phyloP scores from a whole-genome alignment of 768 basidiomycete species.

The Sarcodon aspratus region DNA sequence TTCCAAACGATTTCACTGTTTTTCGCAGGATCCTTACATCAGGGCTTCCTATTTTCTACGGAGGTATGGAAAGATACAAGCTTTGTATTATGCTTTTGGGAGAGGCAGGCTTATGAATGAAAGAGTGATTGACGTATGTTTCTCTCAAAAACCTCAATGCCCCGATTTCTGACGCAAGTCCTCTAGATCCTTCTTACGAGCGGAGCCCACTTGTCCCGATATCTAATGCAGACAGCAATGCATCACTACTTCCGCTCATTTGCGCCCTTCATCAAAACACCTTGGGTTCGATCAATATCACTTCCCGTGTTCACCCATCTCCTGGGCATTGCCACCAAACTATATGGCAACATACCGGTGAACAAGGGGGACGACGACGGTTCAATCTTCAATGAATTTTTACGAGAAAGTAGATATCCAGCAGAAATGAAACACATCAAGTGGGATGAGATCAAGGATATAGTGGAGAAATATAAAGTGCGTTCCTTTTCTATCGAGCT shows the following conservation, averaged over 20 bases:
- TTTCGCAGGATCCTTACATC: slow-evolving; percentile 66
- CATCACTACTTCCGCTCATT: slow-evolving; percentile 72
- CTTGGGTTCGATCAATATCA: slow-evolving; percentile 60
- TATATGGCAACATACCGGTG: slow-evolving; percentile 55
- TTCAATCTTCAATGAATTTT: slow-evolving; percentile 45
- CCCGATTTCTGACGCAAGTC: not conserved
- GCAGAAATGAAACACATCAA: slow-evolving; percentile 42
- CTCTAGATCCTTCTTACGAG: slow-evolving; percentile 59
- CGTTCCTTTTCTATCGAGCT: slow-evolving; percentile 13
- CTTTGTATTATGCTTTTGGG: slow-evolving; percentile 66
- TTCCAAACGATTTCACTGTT: slow-evolving; percentile 45
- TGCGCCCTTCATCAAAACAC: slow-evolving; percentile 62
- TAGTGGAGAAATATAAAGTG: slow-evolving; percentile 64
- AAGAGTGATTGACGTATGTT: slow-evolving; percentile 58
- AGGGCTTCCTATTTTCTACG: slow-evolving; percentile 69
- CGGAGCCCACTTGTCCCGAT: slow-evolving; percentile 70
- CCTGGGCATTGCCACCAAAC: slow-evolving; percentile 41
- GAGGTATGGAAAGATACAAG: slow-evolving; percentile 60
- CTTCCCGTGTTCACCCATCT: slow-evolving; percentile 55
- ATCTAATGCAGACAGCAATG: slow-evolving; percentile 66
- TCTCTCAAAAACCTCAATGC: not conserved
- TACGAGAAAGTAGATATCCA: slow-evolving; percentile 62
- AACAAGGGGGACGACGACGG: slow-evolving; percentile 74
- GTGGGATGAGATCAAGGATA: slow-evolving; percentile 54
- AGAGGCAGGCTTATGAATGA: slow-evolving; percentile 55